Base-by-base conservation (phyloP, 495 filamentous ascomycete genomes). In the Immersiella caudata region DNA sequence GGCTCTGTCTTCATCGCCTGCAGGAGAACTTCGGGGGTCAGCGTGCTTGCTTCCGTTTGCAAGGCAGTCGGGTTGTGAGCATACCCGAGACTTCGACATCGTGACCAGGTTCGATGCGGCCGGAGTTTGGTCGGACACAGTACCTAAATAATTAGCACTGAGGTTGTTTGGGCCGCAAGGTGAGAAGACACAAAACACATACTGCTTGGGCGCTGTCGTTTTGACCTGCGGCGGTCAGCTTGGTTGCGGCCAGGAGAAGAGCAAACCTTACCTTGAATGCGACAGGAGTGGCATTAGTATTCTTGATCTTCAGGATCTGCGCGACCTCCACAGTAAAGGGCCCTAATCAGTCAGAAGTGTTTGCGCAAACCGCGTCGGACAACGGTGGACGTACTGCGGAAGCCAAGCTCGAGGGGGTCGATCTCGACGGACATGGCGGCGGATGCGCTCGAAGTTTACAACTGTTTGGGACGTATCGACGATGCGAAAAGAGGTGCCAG, bases 121-220 rank as follows among this genome's bases (percentile, higher is more conserved):
- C 95, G 29, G 94, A 97, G 80, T 98, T 98, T 54, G 96, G 96
- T 66, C 96, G 91, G 35, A 99, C 95, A 75, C 95, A 98, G 81
- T 99, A 99, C 81, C 94, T 98, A 70, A 52, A 27, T 78, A 72
- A 68, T 70, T 59, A 66, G 57, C 36, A 24, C 61, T 7, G 18
- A 35, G 18, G 26, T 22, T 56, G 36, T 1, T 59, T 49, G n/a
- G 21, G 64, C 55, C 54, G 49, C 35, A 33, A 24, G 35, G 64
- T 55, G 54, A 50, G 40, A 33, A 46, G 35, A 21, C 40, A 36
- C 35, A 62, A 33, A 20, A 26, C 36, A 68, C 92, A 74, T 92
- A 99, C 94, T 97, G 94, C 80, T 99, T 98, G 6, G 96, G 95
- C 27, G 96, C 96, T 65, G 95, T 99, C 49, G 95, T 99, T 88